These are phyloP conservation scores for Seminavis robusta DNA, from an alignment of 108 stramenopile species.

Conservation along the genomic window DNA sequence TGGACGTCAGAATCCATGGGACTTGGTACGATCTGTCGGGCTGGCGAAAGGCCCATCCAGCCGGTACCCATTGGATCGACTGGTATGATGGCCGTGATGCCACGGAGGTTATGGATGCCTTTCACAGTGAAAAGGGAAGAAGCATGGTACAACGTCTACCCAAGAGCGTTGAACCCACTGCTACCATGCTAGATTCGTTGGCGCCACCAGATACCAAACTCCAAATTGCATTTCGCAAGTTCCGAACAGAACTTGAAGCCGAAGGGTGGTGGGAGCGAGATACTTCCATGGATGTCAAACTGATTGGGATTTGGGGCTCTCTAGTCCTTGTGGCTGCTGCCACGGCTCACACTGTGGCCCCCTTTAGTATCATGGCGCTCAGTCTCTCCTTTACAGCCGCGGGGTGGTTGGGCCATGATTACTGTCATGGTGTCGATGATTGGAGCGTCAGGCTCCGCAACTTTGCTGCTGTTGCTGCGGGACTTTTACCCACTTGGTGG, in stretches of 20 bases:
- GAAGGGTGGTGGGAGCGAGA: conserved; percentile 93
- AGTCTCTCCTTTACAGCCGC: conserved; percentile 80
- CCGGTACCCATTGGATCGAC: conserved; percentile 91
- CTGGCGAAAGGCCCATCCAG: conserved; percentile 91
- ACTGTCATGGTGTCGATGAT: conserved; percentile 85
- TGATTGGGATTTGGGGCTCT: conserved; percentile 67
- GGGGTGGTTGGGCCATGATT: conserved; percentile 93
- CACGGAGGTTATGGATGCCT: conserved; percentile 93
- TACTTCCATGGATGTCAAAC: conserved; percentile 60
- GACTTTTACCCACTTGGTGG: conserved; percentile 84
- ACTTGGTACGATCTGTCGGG: conserved; percentile 88
- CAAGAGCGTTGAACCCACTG: conserved; percentile 31
- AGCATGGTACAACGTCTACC: conserved; percentile 79
- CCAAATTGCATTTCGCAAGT: conserved; percentile 77
- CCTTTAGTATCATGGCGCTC: conserved; percentile 46
- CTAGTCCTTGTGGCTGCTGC: conserved; percentile 53
- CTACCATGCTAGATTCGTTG: conserved; percentile 32
- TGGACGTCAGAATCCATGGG: conserved; percentile 84
- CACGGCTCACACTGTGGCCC: conserved; percentile 42
- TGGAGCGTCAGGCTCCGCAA: conserved; percentile 57
- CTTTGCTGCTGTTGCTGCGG: conserved; percentile 70
- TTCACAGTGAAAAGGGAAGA: conserved; percentile 79
- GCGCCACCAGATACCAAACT: conserved; percentile 48
- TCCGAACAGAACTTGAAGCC: conserved; percentile 67
- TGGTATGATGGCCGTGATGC: conserved; percentile 92